Percentiles rank a stretch among this genome's conserved stretches.
Conservation (phyloP, 805 yeast species). For the Saccharomyces cerevisiae region DNA sequence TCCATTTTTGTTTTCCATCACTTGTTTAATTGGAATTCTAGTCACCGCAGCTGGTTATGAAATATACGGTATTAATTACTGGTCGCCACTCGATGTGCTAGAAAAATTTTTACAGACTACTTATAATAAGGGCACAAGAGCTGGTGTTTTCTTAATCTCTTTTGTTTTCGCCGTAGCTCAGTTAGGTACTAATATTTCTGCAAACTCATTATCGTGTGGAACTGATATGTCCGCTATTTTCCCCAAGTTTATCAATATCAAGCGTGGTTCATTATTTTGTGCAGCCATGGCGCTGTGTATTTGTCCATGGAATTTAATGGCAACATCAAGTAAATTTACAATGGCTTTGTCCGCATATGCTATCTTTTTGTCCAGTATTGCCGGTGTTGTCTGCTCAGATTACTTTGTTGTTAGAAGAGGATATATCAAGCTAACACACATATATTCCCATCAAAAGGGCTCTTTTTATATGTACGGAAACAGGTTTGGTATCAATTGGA, state of each 20-base stretch:
- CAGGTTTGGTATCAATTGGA: slow-evolving; percentile 60
- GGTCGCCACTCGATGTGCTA: slow-evolving; percentile 53
- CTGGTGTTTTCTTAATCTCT: slow-evolving; percentile 63
- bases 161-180: slow-evolving; percentile 63
- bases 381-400: slow-evolving; percentile 53
- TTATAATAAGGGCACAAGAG: slow-evolving; percentile 45
- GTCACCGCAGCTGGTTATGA: slow-evolving; percentile 60
- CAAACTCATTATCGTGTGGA: slow-evolving; percentile 54
- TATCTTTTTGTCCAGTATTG: slow-evolving; percentile 69
- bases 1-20: slow-evolving; percentile 64
- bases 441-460: slow-evolving; percentile 40
- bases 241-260: slow-evolving; percentile 50
- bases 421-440: slow-evolving; percentile 48
- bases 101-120: slow-evolving; percentile 34
- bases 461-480: slow-evolving; percentile 46
- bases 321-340: slow-evolving; percentile 59
- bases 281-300: slow-evolving; percentile 58
- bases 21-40: slow-evolving; percentile 70
- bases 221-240: slow-evolving; percentile 50
- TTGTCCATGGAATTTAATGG: slow-evolving; percentile 71
- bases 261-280: slow-evolving; percentile 59
- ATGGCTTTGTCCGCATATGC: slow-evolving; percentile 71
- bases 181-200: slow-evolving; percentile 65
- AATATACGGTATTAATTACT: slow-evolving; percentile 35
- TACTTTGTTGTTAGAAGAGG: slow-evolving; percentile 69